Conservation (phyloP, 805 yeast genomes). For the Candida chilensis region DNA sequence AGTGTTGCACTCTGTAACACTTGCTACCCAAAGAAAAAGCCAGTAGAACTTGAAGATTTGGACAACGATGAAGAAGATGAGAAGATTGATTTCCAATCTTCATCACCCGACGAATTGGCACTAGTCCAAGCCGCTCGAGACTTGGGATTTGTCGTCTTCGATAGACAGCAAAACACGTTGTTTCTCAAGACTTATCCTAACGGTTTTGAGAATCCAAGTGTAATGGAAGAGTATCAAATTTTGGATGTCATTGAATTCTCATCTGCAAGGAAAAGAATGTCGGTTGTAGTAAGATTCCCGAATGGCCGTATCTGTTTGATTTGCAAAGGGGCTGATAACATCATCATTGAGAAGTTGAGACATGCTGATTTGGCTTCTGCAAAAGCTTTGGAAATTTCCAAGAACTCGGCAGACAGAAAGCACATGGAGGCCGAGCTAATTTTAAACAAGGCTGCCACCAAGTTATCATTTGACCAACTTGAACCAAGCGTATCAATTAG, state of each 20-base stretch:
- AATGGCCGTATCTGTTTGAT: constrained; percentile 65
- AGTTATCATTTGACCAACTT: neutral
- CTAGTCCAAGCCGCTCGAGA: constrained; percentile 92
- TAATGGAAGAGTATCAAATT: constrained; percentile 60
- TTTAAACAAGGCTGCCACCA: too few species aligned
- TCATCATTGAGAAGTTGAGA: constrained; percentile 67
- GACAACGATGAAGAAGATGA: constrained; percentile 18
- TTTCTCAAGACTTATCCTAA: constrained; percentile 73
- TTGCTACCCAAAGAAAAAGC: constrained; percentile 62
- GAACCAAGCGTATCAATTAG: constrained; percentile 16
- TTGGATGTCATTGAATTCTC: constrained; percentile 81
- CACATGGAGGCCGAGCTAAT: constrained; percentile 71
- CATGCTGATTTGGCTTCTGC: constrained; percentile 46
- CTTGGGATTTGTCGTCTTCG: constrained; percentile 79
- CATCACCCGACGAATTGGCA: constrained; percentile 96
- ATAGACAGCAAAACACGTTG: constrained; percentile 50
- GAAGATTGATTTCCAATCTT: constrained; percentile 74
- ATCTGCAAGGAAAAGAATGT: constrained; percentile 89
- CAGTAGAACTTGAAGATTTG: constrained; percentile 6
- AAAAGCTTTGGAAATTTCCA: constrained; percentile 58
- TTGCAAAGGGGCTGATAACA: constrained; percentile 95
- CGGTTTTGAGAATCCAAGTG: constrained; percentile 63
- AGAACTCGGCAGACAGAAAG: constrained; percentile 52
- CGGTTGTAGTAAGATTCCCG: constrained; percentile 73
- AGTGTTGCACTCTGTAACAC: constrained; percentile 84